Base-by-base conservation (phyloP, 352 stramenopile species). In the Globisporangium radiosum region DNA sequence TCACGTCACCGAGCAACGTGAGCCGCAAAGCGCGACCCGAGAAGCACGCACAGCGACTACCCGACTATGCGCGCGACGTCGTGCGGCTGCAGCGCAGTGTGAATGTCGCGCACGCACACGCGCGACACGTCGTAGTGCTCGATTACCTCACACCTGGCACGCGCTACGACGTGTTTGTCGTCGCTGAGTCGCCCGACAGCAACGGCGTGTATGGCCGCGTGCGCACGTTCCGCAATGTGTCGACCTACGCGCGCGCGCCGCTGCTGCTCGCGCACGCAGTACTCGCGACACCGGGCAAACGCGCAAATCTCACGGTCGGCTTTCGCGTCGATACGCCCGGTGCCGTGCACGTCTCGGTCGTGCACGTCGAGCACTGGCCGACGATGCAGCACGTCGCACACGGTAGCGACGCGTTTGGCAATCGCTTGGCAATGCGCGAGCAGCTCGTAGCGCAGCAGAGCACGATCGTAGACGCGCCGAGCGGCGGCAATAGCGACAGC, bases 1-100 rank as follows among this genome's bases (percentile, higher is more conserved):
- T 75, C 43, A 81, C 81, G 6, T 94, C 85, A 0, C 69, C 79
- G 2, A 77, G 88, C 64, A 94, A 94, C 65, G 67, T 94, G 52
- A 94, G 80, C 51, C 73, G 67, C 54, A 91, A 87, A 50, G 59
- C 67, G 3, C 60, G 66, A 17, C 63, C 63, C 10, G 66, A 59
- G 10, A 56, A 69, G n/a, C 64, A 83, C 45, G 60, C 51, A 5
- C 56, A 39, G n/a, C 69, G 78, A 15, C 68, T 66, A 14, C 81
- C 91, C 57, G 64, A 87, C 53, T 94, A 94, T 52, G 60, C 51
- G 1, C 68, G 66, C 11, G 78, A 94, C 15, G 71, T 87, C 8
- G 81, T 94, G 15, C 75, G 70, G 1, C 67, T 71, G 45, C 65
- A 71, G 15, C 70, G 76, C 10, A 85, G 66, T 19, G 56, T 82